Percentiles rank a stretch among this genome's conserved stretches.
Evolutionary conservation across 768 basidiomycete genomes (phyloP).

Genomic region (Psilocybe sp.): DNA sequence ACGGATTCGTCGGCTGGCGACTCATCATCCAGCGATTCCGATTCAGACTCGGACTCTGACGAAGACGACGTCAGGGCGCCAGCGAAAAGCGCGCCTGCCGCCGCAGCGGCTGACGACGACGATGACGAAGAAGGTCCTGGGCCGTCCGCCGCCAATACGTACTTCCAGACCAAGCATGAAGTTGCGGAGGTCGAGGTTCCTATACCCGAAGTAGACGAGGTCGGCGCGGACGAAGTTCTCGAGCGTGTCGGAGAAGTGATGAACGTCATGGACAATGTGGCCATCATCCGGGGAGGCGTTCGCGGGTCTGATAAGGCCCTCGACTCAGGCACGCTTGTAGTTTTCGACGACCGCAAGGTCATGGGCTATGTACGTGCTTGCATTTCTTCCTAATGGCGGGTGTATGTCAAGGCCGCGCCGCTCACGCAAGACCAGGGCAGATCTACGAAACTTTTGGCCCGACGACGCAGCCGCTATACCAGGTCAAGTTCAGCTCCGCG

Average conservation of each 20-base stretch:
- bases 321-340: slow-evolving; percentile 87
- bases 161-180: slow-evolving; percentile 72
- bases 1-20: slow-evolving; percentile 23
- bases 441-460: slow-evolving; percentile 96
- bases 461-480: slow-evolving; percentile 85
- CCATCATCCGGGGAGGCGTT: slow-evolving; percentile 66
- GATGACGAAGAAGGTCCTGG: slow-evolving; percentile 59
- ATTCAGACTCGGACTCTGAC: slow-evolving; percentile 38
- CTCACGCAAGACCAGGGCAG: slow-evolving; percentile 38
- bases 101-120: slow-evolving; percentile 26
- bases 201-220: slow-evolving; percentile 61
- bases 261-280: slow-evolving; percentile 69
- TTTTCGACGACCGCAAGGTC: slow-evolving; percentile 87
- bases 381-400: slow-evolving; percentile 1
- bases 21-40: slow-evolving; percentile 38
- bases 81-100: slow-evolving; percentile 6
- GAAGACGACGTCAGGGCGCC: slow-evolving; percentile 17
- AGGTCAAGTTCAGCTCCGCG: slow-evolving; percentile 71
- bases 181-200: slow-evolving; percentile 52
- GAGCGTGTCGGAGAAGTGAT: slow-evolving; percentile 78
- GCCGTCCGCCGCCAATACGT: slow-evolving; percentile 33
- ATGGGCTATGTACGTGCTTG: slow-evolving; percentile 74
- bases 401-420: slow-evolving; percentile 1
- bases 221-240: slow-evolving; percentile 61
- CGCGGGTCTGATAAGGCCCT: slow-evolving; percentile 62